A percentile compares a stretch with the other conserved stretches of the same genome.
Conservation (phyloP, 2,329 filamentous ascomycete species). For the Ophiocordyceps unilateralis region DNA sequence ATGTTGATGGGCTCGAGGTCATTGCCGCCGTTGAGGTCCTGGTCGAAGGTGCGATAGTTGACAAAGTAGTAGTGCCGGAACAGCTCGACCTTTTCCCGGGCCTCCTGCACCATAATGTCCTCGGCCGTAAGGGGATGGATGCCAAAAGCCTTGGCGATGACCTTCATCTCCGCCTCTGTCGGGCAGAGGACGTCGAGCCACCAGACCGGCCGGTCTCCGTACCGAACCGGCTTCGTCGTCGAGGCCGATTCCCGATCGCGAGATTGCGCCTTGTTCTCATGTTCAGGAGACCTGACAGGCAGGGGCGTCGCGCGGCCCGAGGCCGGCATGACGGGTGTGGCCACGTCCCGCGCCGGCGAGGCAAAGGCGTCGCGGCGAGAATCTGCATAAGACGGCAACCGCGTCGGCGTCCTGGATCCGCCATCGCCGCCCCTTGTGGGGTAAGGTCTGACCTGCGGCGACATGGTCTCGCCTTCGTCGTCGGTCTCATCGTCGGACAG, state of each 20-base stretch:
- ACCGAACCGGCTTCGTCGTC: slow-evolving; percentile 30
- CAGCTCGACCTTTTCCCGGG: slow-evolving; percentile 92
- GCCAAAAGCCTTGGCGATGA: slow-evolving; percentile 79
- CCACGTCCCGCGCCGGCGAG: slow-evolving; percentile 13
- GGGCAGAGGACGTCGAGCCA: slow-evolving; percentile 90
- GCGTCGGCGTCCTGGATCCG: slow-evolving; percentile 26
- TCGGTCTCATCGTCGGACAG: slow-evolving; percentile 59
- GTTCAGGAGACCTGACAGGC: slow-evolving; percentile 20
- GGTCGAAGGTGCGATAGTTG: slow-evolving; percentile 95
- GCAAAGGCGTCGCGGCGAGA: slow-evolving; percentile 10
- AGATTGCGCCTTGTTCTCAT: slow-evolving; percentile 3
- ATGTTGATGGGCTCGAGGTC: slow-evolving; percentile 94
- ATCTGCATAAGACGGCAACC: slow-evolving; percentile 25
- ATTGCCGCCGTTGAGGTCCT: slow-evolving; percentile 74
- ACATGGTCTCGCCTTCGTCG: slow-evolving; percentile 27
- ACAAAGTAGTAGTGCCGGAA: slow-evolving; percentile 98
- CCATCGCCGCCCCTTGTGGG: slow-evolving; percentile 12
- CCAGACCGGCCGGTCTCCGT: slow-evolving; percentile 80
- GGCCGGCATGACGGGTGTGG: slow-evolving; percentile 5
- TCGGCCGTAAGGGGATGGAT: slow-evolving; percentile 92
- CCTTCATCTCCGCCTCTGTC: slow-evolving; percentile 89
- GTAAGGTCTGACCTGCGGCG: slow-evolving; percentile 9
- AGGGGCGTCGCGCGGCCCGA: slow-evolving; percentile 33
- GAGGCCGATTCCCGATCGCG: slow-evolving; percentile 6
- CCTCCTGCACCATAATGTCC: slow-evolving; percentile 94